Evolutionary conservation across 495 filamentous ascomycete species (phyloP).

Genomic region (Daldinia loculata): DNA sequence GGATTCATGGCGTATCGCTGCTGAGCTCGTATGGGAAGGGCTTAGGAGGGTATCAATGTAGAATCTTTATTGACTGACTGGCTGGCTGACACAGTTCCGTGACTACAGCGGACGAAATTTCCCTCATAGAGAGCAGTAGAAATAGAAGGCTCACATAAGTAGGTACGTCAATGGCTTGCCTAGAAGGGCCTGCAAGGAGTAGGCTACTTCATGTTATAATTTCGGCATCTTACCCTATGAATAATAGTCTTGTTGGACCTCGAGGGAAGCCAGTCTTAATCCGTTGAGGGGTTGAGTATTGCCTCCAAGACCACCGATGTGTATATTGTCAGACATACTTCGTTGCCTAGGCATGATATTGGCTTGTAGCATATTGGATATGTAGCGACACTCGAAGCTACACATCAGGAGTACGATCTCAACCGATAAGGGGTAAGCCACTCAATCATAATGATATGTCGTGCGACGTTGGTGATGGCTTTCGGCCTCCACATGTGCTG

Average conservation of each 20-base stretch:
- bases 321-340: not conserved
- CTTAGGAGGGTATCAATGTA: constrained; percentile 9
- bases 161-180: constrained; percentile 61
- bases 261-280: not conserved
- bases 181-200: constrained; percentile 44
- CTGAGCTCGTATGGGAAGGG: constrained; percentile 58
- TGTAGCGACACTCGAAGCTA: not conserved
- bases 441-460: constrained; percentile 29
- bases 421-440: constrained; percentile 15
- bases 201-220: not conserved
- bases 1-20: constrained; percentile 55
- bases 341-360: not conserved
- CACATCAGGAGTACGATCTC: not conserved
- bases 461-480: constrained; percentile 23
- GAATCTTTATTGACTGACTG: not conserved
- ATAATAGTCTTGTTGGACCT: not conserved
- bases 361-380: not conserved
- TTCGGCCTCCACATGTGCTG: constrained; percentile 15
- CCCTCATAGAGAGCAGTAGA: constrained; percentile 58
- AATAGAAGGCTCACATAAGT: constrained; percentile 69
- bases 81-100: constrained; percentile 58
- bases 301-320: not conserved
- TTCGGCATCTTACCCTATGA: not conserved
- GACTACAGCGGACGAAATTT: constrained; percentile 63
- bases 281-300: not conserved